phyloP scores from a whole-genome alignment of 495 filamentous ascomycete species.

The Talaromyces liani region DNA sequence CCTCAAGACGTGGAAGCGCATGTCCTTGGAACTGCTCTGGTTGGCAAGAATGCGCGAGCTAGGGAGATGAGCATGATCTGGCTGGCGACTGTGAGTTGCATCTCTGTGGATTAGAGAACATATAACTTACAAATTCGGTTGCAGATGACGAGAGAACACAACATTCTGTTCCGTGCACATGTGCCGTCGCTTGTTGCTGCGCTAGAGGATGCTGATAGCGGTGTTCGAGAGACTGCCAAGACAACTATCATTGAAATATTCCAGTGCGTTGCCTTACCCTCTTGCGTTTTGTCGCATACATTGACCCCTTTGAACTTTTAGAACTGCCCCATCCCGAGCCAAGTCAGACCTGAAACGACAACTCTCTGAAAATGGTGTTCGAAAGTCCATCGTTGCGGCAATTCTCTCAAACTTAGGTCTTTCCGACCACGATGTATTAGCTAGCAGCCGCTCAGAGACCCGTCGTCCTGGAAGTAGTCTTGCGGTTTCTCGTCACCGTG shows the following conservation, averaged over 20 bases:
- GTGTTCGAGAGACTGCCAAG: constrained; percentile 79
- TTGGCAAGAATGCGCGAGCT: constrained; percentile 69
- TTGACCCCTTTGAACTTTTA: constrained; percentile 21
- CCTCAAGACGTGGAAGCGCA: constrained; percentile 67
- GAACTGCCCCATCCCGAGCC: constrained; percentile 69
- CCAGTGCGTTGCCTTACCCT: constrained; percentile 39
- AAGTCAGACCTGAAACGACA: constrained; percentile 85
- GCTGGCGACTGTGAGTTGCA: constrained; percentile 54
- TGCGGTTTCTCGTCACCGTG: constrained; percentile 7
- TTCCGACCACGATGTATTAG: constrained; percentile 18
- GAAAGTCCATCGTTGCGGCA: constrained; percentile 72
- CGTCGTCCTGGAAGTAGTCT: constrained; percentile 10
- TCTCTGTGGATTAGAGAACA: constrained; percentile 5
- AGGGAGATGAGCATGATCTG: constrained; percentile 81
- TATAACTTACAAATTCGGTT: neutral
- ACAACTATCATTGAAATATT: constrained; percentile 77
- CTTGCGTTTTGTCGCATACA: constrained; percentile 4
- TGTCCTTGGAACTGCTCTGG: constrained; percentile 70
- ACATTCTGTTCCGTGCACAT: constrained; percentile 71
- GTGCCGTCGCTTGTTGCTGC: constrained; percentile 75
- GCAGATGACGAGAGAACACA: constrained; percentile 70
- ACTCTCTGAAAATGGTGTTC: constrained; percentile 67
- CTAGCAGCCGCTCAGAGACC: constrained; percentile 14
- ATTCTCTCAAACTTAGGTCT: constrained; percentile 68
- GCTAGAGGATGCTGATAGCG: constrained; percentile 81